A percentile compares a stretch with the other conserved stretches of the same genome.
phyloP scores from a whole-genome alignment of 805 yeast genomes.

The Lipomyces yamadae region DNA sequence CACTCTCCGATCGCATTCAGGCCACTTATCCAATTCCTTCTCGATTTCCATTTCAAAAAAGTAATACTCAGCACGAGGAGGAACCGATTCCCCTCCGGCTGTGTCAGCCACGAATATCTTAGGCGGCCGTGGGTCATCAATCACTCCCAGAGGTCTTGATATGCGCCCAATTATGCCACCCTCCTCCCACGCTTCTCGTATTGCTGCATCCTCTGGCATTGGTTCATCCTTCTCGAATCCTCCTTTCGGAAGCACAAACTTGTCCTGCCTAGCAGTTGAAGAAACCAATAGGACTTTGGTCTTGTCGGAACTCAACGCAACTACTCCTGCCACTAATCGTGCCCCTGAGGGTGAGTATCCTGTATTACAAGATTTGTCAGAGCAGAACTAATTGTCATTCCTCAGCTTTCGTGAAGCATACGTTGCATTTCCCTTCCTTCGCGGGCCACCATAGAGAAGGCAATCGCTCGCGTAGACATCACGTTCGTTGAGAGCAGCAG shows the following conservation, averaged over 20 bases:
- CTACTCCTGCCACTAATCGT: slow-evolving; percentile 90
- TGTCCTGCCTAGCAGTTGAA: slow-evolving; percentile 67
- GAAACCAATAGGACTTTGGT: slow-evolving; percentile 76
- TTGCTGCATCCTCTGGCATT: slow-evolving; percentile 60
- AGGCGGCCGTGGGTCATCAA: slow-evolving; percentile 63
- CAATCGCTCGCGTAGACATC: background rate
- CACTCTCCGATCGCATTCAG: slow-evolving; percentile 66
- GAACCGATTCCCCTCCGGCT: slow-evolving; percentile 46
- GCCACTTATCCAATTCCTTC: slow-evolving; percentile 67
- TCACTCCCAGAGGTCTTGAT: slow-evolving; percentile 60
- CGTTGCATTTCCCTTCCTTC: slow-evolving; percentile 48
- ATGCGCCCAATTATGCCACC: slow-evolving; percentile 83
- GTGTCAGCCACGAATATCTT: slow-evolving; percentile 45
- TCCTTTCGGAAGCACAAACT: slow-evolving; percentile 95
- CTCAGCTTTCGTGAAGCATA: slow-evolving; percentile 10
- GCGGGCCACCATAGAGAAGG: slow-evolving; percentile 45
- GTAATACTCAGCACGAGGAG: slow-evolving; percentile 85
- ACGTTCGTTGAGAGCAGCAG: background rate
- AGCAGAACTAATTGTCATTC: background rate
- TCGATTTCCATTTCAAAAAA: slow-evolving; percentile 76
- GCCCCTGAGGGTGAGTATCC: slow-evolving; percentile 68
- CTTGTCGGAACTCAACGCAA: slow-evolving; percentile 64
- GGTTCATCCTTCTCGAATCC: slow-evolving; percentile 85
- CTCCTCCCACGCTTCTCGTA: slow-evolving; percentile 97
- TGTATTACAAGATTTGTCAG: slow-evolving; percentile 11